Evolutionary conservation across 2,329 filamentous ascomycete species (phyloP), one percentile per base, ranked within the genome.

Genomic region (Tolypocladium guangdongense): DNA sequence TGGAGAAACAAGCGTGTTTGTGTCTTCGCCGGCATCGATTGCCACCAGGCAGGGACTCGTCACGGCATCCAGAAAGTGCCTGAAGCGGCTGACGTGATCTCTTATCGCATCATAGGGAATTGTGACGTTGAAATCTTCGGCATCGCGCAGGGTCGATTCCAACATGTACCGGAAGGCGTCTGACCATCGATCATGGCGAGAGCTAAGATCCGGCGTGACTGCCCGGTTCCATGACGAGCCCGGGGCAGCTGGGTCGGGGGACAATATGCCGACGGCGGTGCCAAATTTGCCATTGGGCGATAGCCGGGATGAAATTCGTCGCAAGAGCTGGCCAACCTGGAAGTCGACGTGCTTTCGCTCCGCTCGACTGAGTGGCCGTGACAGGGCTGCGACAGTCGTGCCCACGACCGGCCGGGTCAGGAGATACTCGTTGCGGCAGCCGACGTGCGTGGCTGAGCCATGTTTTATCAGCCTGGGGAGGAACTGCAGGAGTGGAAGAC

Each of bases 61-160:
- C 3, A 86, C 75, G 5, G 70, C 70, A 53, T 83, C 78, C 4
- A 86, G 66, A 3, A 75, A 54, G 52, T 75, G 70, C 12, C 71
- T 65, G 30, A 82, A 70, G 12, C 77, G 71, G 38, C 69, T 63
- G 53, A 80, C 77, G n/a, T 81, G 76, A 14, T 66, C 64, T 49
- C 82, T 71, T 3, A 86, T 75, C 5, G 71, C 65, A 27, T 74
- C 70, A 58, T 85, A 86, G 4, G 75, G 75, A n/a, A 85, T 67
- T 27, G 76, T 74, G 4, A 86, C 72, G 1, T 74, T 72, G 68
- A 80, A 74, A 57, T 84, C 81, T 62, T 86, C 82, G 0, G 75
- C 80, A 57, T 85, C 83, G 11, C 80, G 70, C 20, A 85, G 63
- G 3, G 80, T 68, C 0, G 72, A 71, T 57, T 85, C 82, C 10